Percentiles rank a stretch among this genome's conserved stretches.
These are phyloP conservation scores for Marasmius fiardii DNA, from an alignment of 1,284 basidiomycete genomes.

Conservation along the genomic window DNA sequence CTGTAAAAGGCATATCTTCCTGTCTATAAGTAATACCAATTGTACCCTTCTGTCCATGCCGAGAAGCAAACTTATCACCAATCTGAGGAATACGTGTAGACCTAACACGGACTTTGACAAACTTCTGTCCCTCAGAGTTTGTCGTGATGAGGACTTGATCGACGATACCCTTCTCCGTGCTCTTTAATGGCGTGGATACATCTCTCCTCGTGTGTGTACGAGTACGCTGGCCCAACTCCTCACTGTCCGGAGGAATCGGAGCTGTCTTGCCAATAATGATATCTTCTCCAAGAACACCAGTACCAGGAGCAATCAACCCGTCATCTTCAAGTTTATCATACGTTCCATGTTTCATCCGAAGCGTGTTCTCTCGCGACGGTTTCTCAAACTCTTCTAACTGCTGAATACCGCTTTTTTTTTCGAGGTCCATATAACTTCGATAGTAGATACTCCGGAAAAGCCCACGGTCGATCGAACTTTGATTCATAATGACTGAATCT, in stretches of 20 bases:
- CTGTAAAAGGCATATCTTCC: constrained; percentile 99
- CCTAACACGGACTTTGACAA: constrained; percentile 96
- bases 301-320: constrained; percentile 93
- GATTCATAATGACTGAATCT: constrained; percentile 99
- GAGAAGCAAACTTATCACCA: constrained; percentile 99
- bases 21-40: constrained; percentile 99
- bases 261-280: constrained; percentile 99
- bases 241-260: constrained; percentile 93
- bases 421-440: constrained; percentile 96
- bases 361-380: constrained; percentile 88
- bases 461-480: constrained; percentile 96
- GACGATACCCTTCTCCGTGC: constrained; percentile 96
- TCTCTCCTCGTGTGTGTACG: constrained; percentile 90
- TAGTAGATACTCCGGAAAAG: constrained; percentile 99
- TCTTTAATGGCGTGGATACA: constrained; percentile 96
- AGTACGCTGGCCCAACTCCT: constrained; percentile 94
- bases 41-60: constrained; percentile 99
- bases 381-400: constrained; percentile 97
- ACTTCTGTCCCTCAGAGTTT: constrained; percentile 94
- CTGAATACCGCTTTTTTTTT: constrained; percentile 95
- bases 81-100: constrained; percentile 96
- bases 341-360: constrained; percentile 97
- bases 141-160: constrained; percentile 98
- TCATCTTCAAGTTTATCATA: constrained; percentile 99
- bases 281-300: constrained; percentile 94